Conservation (phyloP, 108 stramenopile species). For the Hondaea fermentalgiana region DNA sequence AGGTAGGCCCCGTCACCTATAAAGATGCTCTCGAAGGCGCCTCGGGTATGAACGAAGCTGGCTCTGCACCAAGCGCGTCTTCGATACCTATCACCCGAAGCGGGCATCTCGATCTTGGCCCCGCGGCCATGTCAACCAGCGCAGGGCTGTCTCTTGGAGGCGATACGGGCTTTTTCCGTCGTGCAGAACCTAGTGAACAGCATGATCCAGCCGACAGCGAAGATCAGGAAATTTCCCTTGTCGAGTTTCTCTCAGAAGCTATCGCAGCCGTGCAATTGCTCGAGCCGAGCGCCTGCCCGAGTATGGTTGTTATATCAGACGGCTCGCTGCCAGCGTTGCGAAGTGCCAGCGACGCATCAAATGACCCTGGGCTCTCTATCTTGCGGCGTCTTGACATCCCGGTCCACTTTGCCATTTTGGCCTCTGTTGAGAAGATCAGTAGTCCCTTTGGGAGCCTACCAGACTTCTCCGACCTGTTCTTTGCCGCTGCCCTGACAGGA, state of each 20-base stretch:
- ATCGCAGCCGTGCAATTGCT: neutral
- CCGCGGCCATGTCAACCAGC: too few relatives aligned
- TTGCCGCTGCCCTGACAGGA: neutral
- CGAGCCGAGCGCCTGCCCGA: neutral
- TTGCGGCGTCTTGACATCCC: neutral
- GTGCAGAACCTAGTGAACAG: neutral
- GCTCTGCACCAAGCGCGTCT: too few relatives aligned
- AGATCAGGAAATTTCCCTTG: neutral
- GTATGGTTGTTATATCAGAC: neutral
- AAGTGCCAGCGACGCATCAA: neutral
- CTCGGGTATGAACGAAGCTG: too few relatives aligned
- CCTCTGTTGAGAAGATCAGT: neutral
- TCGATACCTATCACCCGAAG: too few relatives aligned
- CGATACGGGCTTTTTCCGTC: neutral
- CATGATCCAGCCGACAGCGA: neutral
- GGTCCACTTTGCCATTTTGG: neutral
- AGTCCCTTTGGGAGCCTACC: neutral
- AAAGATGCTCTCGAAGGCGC: too few relatives aligned
- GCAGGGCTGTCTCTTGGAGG: neutral
- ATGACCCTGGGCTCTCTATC: neutral
- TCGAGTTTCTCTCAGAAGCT: neutral
- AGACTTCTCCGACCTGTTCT: neutral
- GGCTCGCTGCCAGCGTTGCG: neutral
- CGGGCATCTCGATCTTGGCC: too few relatives aligned
- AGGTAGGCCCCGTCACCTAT: too few relatives aligned